Conservation (phyloP, 1,139 yeast species). For the Hemisphaericaspora xylofermentans region DNA sequence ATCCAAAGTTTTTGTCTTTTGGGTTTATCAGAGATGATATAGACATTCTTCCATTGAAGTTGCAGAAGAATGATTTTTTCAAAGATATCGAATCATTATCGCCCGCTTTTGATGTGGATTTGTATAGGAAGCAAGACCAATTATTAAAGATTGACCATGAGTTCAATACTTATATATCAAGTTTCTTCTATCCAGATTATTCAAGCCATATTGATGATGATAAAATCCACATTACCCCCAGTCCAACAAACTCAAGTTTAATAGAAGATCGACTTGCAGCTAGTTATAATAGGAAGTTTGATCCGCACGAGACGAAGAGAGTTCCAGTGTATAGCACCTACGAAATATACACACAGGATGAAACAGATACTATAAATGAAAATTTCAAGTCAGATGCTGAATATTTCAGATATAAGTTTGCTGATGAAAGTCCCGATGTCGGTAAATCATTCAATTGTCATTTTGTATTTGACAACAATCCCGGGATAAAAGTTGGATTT, state of each 20-base stretch:
- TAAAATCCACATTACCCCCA: slow-evolving; percentile 15
- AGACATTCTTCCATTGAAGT: slow-evolving; percentile 50
- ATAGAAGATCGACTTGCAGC: slow-evolving; percentile 19
- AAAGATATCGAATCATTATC: slow-evolving; percentile 53
- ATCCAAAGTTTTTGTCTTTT: slow-evolving; percentile 66
- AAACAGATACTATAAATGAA: slow-evolving; percentile 11
- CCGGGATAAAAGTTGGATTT: slow-evolving; percentile 24
- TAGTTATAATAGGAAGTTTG: slow-evolving; percentile 18
- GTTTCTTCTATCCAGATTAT: slow-evolving; percentile 25
- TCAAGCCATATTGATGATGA: slow-evolving; percentile 18
- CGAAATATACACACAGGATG: slow-evolving; percentile 15
- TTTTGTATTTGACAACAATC: slow-evolving; percentile 20
- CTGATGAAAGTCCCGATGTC: slow-evolving; percentile 6
- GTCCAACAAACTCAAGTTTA: slow-evolving; percentile 1
- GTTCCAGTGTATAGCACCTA: slow-evolving; percentile 18
- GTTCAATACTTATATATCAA: slow-evolving; percentile 25
- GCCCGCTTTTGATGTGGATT: slow-evolving; percentile 30
- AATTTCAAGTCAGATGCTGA: slow-evolving; percentile 18
- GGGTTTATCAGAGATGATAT: slow-evolving; percentile 67
- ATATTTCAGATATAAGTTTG: slow-evolving; percentile 10
- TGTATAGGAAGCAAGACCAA: slow-evolving; percentile 36
- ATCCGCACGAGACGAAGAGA: slow-evolving; percentile 17
- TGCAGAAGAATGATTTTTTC: slow-evolving; percentile 43
- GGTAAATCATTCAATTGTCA: slow-evolving; percentile 25
- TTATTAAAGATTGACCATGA: slow-evolving; percentile 24